These are phyloP conservation scores for Tuber brumale DNA, from an alignment of 495 filamentous ascomycete genomes.

Conservation along the genomic window DNA sequence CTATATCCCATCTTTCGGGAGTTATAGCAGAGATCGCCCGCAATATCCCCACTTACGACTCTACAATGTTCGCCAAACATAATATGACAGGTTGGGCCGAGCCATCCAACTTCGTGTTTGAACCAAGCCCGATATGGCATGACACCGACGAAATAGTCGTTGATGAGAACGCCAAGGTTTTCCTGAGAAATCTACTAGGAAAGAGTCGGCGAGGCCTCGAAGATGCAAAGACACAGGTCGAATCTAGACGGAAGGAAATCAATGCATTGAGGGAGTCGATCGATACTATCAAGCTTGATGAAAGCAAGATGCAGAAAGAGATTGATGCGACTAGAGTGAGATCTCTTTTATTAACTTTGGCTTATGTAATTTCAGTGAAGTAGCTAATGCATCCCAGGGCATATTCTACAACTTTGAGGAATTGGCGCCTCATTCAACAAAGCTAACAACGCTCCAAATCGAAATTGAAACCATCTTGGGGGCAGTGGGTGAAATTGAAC, in stretches of 20 bases:
- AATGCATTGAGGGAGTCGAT: slow-evolving; percentile 64
- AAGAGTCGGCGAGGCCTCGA: slow-evolving; percentile 80
- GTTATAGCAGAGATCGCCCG: slow-evolving; percentile 75
- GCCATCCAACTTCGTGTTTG: slow-evolving; percentile 74
- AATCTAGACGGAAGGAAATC: slow-evolving; percentile 76
- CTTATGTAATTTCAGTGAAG: not conserved
- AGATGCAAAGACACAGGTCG: slow-evolving; percentile 70
- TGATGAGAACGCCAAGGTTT: slow-evolving; percentile 80
- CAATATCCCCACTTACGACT: slow-evolving; percentile 82
- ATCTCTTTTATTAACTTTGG: not conserved
- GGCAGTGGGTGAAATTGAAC: slow-evolving; percentile 79
- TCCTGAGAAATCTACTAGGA: slow-evolving; percentile 79
- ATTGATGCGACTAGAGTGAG: slow-evolving; percentile 38
- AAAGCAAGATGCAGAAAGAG: slow-evolving; percentile 34
- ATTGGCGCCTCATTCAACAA: slow-evolving; percentile 78
- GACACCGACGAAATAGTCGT: slow-evolving; percentile 77
- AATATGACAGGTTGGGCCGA: slow-evolving; percentile 77
- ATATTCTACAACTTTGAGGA: slow-evolving; percentile 70
- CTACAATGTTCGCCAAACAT: slow-evolving; percentile 93
- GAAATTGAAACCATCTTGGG: slow-evolving; percentile 83
- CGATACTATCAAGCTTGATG: slow-evolving; percentile 52
- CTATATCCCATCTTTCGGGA: slow-evolving; percentile 61
- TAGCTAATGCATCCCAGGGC: slow-evolving; percentile 17
- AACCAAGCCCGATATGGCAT: slow-evolving; percentile 95
- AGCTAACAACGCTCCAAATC: slow-evolving; percentile 78